Conservation (phyloP, 2,329 filamentous ascomycete genomes). For the Clonostachys rosea region DNA sequence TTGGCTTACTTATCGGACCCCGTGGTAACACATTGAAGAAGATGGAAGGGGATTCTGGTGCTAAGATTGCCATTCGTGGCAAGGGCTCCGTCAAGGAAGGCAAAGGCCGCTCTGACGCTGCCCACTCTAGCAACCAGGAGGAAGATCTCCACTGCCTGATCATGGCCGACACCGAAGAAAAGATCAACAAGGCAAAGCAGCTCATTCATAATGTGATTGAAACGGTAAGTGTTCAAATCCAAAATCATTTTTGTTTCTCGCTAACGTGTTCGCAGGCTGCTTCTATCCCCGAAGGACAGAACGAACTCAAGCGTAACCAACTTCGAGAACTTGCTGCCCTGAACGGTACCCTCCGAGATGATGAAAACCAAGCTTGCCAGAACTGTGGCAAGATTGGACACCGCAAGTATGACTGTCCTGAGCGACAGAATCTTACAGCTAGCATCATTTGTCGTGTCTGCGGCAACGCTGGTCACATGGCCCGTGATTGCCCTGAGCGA, state of each 20-base stretch:
- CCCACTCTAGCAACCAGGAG: constrained; percentile 99
- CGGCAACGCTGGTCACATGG: constrained; percentile 97
- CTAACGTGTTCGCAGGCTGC: constrained; percentile 63
- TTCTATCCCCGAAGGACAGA: constrained; percentile 97
- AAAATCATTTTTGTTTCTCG: not conserved
- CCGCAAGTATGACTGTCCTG: constrained; percentile 96
- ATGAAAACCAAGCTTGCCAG: constrained; percentile 98
- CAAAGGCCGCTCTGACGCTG: constrained; percentile 97
- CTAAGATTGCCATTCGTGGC: constrained; percentile 98
- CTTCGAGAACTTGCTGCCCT: constrained; percentile 94
- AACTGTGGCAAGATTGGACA: constrained; percentile 99
- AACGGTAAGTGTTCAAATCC: constrained; percentile 61
- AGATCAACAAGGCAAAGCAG: constrained; percentile 99
- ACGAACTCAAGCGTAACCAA: constrained; percentile 98
- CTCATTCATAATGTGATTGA: constrained; percentile 98
- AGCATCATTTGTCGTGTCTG: constrained; percentile 99
- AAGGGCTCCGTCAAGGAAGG: constrained; percentile 99
- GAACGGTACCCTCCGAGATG: constrained; percentile 97
- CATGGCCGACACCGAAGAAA: constrained; percentile 99
- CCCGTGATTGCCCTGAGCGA: constrained; percentile 92
- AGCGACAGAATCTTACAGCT: constrained; percentile 97
- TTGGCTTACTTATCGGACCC: constrained; percentile 99
- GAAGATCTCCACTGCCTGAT: constrained; percentile 98
- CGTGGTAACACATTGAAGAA: constrained; percentile 99
- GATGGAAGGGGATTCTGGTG: constrained; percentile 95